Evolutionary conservation across 2,329 filamentous ascomycete species (phyloP).

Genomic region (Helotiales sp.): DNA sequence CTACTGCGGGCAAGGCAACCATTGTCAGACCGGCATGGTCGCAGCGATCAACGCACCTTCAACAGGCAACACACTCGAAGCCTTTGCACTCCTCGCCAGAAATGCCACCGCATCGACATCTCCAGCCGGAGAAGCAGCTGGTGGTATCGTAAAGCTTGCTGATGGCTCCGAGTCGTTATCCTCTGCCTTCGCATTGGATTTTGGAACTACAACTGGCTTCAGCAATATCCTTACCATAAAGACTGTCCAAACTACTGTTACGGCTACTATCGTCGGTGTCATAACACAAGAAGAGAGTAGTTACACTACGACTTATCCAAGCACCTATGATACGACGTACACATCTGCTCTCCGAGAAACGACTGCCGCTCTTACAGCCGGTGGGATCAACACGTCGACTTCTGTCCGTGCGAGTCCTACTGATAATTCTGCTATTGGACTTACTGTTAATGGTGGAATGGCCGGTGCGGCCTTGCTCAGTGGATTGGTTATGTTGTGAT

Average conservation of each 20-base stretch:
- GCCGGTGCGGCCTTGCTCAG: conserved; percentile 9
- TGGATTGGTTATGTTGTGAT: conserved; percentile 14
- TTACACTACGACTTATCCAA: conserved; percentile 22
- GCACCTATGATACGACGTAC: conserved; percentile 25
- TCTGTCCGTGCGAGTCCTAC: not conserved
- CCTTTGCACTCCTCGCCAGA: conserved; percentile 45
- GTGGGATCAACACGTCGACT: not conserved
- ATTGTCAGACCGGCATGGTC: conserved; percentile 57
- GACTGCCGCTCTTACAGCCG: not conserved
- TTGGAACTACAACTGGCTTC: not conserved
- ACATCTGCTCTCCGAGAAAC: conserved; percentile 17
- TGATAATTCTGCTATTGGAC: conserved; percentile 7
- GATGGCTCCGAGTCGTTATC: conserved; percentile 13
- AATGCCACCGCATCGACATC: conserved; percentile 45
- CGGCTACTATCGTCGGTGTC: conserved; percentile 13
- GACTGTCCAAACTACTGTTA: conserved; percentile 22
- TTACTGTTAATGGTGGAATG: conserved; percentile 13
- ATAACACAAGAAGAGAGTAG: conserved; percentile 7
- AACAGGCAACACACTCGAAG: conserved; percentile 47
- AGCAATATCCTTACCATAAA: conserved; percentile 15
- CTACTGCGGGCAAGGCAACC: conserved; percentile 48
- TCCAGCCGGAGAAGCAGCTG: conserved; percentile 43
- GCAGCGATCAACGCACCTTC: conserved; percentile 52
- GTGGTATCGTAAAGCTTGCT: conserved; percentile 42
- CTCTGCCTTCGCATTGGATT: not conserved